phyloP scores from a whole-genome alignment of 768 basidiomycete species.

The Boletus pseudo-olivaceus region DNA sequence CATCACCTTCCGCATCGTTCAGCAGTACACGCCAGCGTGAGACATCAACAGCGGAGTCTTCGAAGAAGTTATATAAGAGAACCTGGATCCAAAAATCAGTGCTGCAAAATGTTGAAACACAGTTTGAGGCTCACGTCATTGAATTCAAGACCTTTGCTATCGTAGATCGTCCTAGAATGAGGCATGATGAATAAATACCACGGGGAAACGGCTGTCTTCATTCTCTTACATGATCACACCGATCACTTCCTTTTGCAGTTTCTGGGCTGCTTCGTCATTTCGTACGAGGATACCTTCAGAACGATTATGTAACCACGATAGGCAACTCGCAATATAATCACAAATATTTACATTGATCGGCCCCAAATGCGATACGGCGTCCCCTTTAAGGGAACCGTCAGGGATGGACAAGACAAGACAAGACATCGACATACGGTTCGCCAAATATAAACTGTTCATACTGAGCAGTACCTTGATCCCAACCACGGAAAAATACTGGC shows the following conservation, averaged over 20 bases:
- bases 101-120: not conserved
- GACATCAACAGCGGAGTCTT: conserved; percentile 49
- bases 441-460: conserved; percentile 60
- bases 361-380: conserved; percentile 54
- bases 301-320: not conserved
- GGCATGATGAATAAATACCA: not conserved
- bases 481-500: conserved; percentile 55
- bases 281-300: conserved; percentile 65
- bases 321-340: not conserved
- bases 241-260: conserved; percentile 48
- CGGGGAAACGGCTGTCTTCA: not conserved
- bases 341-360: conserved; percentile 54
- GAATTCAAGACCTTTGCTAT: conserved; percentile 31
- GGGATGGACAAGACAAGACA: not conserved
- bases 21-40: conserved; percentile 61
- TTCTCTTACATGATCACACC: conserved; percentile 53
- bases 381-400: conserved; percentile 33
- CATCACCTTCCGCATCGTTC: conserved; percentile 34
- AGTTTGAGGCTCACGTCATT: conserved; percentile 11
- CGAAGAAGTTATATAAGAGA: conserved; percentile 71
- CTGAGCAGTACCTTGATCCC: conserved; percentile 39
- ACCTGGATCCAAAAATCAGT: conserved; percentile 41
- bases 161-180: conserved; percentile 28
- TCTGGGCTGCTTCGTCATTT: conserved; percentile 47
- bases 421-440: conserved; percentile 34